These are phyloP conservation scores for Pisolithus albus DNA, from an alignment of 768 basidiomycete species.

Conservation along the genomic window DNA sequence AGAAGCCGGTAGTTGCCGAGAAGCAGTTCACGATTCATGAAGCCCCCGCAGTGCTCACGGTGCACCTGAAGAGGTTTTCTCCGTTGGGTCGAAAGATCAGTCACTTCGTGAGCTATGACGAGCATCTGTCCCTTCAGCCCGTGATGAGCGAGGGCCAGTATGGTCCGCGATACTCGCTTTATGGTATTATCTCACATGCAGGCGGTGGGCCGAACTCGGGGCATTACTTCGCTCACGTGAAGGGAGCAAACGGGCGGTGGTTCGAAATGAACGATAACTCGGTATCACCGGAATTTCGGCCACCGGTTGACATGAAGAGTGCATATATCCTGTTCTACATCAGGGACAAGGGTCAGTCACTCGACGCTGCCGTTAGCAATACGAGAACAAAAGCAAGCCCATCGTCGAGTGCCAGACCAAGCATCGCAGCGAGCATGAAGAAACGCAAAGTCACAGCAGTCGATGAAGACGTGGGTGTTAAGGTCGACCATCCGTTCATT, in stretches of 20 bases:
- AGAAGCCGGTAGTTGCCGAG: constrained; percentile 81
- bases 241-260: constrained; percentile 65
- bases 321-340: constrained; percentile 96
- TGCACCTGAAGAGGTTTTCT: constrained; percentile 94
- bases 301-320: constrained; percentile 60
- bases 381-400: not conserved
- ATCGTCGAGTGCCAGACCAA: constrained; percentile 24
- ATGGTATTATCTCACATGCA: constrained; percentile 89
- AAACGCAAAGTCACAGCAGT: constrained; percentile 40
- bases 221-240: constrained; percentile 88
- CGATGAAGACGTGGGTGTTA: constrained; percentile 45
- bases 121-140: constrained; percentile 60
- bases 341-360: constrained; percentile 66
- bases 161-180: constrained; percentile 77
- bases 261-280: constrained; percentile 92
- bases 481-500: constrained; percentile 48
- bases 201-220: constrained; percentile 92
- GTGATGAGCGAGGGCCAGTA: constrained; percentile 80
- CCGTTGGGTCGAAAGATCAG: constrained; percentile 84
- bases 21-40: constrained; percentile 87
- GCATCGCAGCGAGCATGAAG: constrained; percentile 43
- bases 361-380: constrained; percentile 38
- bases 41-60: constrained; percentile 80
- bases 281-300: constrained; percentile 38
- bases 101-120: constrained; percentile 71